Percentiles rank a stretch among this genome's conserved stretches.
These are phyloP conservation scores for Trichophyton schoenleinii DNA, from an alignment of 2,329 filamentous ascomycete genomes.

Conservation along the genomic window DNA sequence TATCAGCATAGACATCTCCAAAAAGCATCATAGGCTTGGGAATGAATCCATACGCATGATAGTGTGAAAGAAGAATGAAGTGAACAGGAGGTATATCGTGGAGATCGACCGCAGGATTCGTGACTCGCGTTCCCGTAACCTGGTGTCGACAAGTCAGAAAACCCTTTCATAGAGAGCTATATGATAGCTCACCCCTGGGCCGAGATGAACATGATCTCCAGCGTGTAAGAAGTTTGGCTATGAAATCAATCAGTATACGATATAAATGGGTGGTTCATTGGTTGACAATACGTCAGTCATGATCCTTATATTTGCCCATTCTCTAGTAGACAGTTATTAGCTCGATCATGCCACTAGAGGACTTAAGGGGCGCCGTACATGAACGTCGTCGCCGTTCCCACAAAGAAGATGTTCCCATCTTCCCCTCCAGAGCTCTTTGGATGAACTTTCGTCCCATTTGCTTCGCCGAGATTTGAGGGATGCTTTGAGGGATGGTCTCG, in stretches of 20 bases:
- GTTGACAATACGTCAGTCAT: slow-evolving; percentile 27
- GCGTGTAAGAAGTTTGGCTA: slow-evolving; percentile 53
- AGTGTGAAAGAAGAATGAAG: slow-evolving; percentile 49
- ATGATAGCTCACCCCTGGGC: slow-evolving; percentile 41
- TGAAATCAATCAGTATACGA: background rate
- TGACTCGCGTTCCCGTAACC: slow-evolving; percentile 37
- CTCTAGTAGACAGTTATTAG: slow-evolving; percentile 15
- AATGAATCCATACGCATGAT: slow-evolving; percentile 38
- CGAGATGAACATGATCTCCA: slow-evolving; percentile 54
- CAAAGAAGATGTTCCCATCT: slow-evolving; percentile 29
- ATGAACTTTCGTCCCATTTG: slow-evolving; percentile 36
- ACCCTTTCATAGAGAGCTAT: background rate
- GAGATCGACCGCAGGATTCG: slow-evolving; percentile 49
- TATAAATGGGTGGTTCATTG: background rate
- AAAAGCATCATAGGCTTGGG: background rate
- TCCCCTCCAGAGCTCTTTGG: slow-evolving; percentile 24
- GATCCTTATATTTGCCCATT: slow-evolving; percentile 29
- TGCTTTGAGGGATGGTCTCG: slow-evolving; percentile 22
- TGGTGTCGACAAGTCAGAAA: background rate
- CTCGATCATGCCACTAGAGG: background rate
- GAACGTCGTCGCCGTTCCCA: slow-evolving; percentile 31
- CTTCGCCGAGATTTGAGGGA: slow-evolving; percentile 24
- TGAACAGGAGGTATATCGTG: slow-evolving; percentile 49
- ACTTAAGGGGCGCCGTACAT: slow-evolving; percentile 15
- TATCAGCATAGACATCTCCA: background rate